phyloP scores from a whole-genome alignment of 176 grass and related monocot species.

The Paspalum vaginatum region DNA sequence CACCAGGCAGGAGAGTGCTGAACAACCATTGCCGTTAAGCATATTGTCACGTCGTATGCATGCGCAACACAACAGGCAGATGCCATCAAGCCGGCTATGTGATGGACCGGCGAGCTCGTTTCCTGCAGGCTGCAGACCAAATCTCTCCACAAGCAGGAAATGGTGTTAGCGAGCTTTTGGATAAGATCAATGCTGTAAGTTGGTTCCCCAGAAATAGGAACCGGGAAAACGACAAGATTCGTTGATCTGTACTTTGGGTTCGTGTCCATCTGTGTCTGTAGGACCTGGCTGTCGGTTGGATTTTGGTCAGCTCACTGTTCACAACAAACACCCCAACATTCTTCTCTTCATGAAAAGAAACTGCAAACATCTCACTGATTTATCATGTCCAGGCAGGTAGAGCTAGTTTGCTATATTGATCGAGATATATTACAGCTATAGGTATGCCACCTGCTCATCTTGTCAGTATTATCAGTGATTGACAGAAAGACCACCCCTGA shows the following conservation, averaged over 20 bases:
- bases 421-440: conserved; percentile 33
- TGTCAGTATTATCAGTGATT: conserved; percentile 31
- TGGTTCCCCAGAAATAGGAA: conserved; percentile 20
- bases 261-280: conserved; percentile 1
- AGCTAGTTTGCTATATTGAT: neutral
- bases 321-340: neutral
- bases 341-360: neutral
- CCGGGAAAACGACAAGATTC: conserved; percentile 31
- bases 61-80: neutral
- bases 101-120: conserved; percentile 27
- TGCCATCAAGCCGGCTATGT: neutral
- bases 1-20: conserved; percentile 3
- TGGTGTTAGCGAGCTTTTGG: conserved; percentile 6
- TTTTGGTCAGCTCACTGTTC: conserved; percentile 24
- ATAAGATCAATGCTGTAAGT: conserved; percentile 12
- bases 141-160: conserved; percentile 42
- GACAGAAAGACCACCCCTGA: conserved; percentile 5
- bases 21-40: conserved; percentile 5
- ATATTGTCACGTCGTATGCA: neutral
- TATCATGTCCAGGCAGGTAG: conserved; percentile 15
- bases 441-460: conserved; percentile 36
- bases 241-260: conserved; percentile 31
- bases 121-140: neutral
- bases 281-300: conserved; percentile 1
- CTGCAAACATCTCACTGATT: neutral